Conservation (phyloP, 2,329 filamentous ascomycete species). For the Colletotrichum acutatum region DNA sequence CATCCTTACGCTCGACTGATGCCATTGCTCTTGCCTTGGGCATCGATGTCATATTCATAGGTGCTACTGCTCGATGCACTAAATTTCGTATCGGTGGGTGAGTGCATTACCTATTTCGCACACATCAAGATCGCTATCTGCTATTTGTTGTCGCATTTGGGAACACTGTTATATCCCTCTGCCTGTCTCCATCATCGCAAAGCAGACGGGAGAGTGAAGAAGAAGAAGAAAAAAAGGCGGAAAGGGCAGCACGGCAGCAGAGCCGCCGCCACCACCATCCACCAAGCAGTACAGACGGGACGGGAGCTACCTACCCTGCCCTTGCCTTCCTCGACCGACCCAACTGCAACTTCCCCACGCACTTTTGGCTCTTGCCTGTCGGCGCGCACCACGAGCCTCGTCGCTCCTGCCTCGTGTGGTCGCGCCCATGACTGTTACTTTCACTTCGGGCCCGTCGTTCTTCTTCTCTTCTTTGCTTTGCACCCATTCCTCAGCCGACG, state of each 20-base stretch:
- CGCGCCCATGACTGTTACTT: constrained; percentile 29
- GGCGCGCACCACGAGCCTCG: constrained; percentile 34
- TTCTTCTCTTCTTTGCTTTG: constrained; percentile 5
- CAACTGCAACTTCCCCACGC: constrained; percentile 26
- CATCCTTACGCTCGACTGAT: neutral
- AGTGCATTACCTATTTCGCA: neutral
- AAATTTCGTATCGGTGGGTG: neutral
- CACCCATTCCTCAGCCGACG: neutral
- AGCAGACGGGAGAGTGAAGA: neutral
- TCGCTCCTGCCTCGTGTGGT: constrained; percentile 32
- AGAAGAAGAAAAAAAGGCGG: neutral
- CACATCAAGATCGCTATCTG: neutral
- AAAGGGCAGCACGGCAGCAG: neutral
- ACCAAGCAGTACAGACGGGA: neutral
- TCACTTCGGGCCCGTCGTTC: constrained; percentile 16
- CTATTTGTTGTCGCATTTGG: neutral
- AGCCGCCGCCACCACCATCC: neutral
- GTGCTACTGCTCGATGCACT: neutral
- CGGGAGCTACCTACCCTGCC: constrained; percentile 14
- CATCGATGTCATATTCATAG: neutral
- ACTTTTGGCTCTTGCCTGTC: constrained; percentile 23
- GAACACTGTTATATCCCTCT: neutral
- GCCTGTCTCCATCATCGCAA: neutral
- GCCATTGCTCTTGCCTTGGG: neutral
- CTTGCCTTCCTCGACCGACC: constrained; percentile 29